phyloP scores from a whole-genome alignment of 176 grass and related monocot genomes.

The Oryza coarctata region DNA sequence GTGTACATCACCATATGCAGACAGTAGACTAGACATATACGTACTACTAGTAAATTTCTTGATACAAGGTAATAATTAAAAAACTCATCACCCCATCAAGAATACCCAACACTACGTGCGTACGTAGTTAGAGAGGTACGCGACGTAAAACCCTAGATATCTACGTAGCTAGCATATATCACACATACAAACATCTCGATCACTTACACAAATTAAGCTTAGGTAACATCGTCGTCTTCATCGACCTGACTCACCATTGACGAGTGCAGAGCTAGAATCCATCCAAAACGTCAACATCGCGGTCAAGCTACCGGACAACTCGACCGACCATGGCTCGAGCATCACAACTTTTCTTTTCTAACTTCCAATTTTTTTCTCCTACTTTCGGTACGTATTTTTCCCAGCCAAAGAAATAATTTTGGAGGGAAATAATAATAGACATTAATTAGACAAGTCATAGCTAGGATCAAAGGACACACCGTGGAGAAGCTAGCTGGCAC shows the following conservation, averaged over 20 bases:
- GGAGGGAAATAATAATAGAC: constrained; percentile 32
- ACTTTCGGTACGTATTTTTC: constrained; percentile 35
- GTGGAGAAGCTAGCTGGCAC: not conserved
- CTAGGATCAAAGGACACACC: not conserved
- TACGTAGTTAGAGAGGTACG: constrained; percentile 5
- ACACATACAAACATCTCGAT: not conserved
- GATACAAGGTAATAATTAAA: constrained; percentile 57
- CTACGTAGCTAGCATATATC: not conserved
- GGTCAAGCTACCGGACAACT: constrained; percentile 44
- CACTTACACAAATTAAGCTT: constrained; percentile 29
- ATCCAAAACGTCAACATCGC: constrained; percentile 42
- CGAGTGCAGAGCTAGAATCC: constrained; percentile 26
- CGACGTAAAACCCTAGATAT: constrained; percentile 49
- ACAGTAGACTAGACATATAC: not conserved
- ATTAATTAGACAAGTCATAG: not conserved
- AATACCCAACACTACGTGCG: not conserved
- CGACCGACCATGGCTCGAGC: constrained; percentile 58
- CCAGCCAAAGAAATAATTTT: constrained; percentile 48
- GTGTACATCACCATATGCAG: not conserved
- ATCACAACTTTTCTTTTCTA: constrained; percentile 40
- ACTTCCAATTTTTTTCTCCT: constrained; percentile 13
- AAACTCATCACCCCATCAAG: constrained; percentile 61
- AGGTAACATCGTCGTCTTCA: constrained; percentile 32
- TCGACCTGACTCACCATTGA: constrained; percentile 1
- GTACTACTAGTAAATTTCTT: constrained; percentile 15